Conservation (phyloP, 108 stramenopile species). For the Asterionellopsis glacialis region DNA sequence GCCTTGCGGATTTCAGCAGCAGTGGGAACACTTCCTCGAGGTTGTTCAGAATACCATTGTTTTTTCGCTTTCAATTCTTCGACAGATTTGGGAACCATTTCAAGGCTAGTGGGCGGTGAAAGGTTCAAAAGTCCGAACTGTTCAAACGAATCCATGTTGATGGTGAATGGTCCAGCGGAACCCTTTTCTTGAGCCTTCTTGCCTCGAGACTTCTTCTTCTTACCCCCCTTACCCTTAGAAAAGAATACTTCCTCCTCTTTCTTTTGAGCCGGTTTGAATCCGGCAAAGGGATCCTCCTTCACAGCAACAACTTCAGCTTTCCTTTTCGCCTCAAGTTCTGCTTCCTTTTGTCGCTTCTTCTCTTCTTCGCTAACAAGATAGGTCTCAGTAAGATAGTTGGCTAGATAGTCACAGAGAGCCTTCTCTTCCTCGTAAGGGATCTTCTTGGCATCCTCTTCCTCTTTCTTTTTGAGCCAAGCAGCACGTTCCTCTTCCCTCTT, state of each 20-base stretch:
- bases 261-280: slow-evolving; percentile 64
- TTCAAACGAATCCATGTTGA: slow-evolving; percentile 81
- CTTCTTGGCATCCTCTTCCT: slow-evolving; percentile 94
- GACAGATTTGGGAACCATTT: slow-evolving; percentile 70
- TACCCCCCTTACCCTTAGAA: slow-evolving; percentile 65
- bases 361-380: slow-evolving; percentile 41
- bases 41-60: slow-evolving; percentile 89
- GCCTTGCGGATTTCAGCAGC: slow-evolving; percentile 85
- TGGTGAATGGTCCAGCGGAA: slow-evolving; percentile 55
- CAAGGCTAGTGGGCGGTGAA: slow-evolving; percentile 72
- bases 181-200: slow-evolving; percentile 50
- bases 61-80: slow-evolving; percentile 89
- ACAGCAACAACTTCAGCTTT: slow-evolving; percentile 58
- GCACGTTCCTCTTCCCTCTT: slow-evolving; percentile 81
- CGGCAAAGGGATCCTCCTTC: slow-evolving; percentile 85
- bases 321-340: slow-evolving; percentile 43
- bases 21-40: slow-evolving; percentile 86
- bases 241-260: slow-evolving; percentile 71
- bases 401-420: slow-evolving; percentile 92
- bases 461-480: slow-evolving; percentile 74
- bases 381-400: slow-evolving; percentile 75
- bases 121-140: slow-evolving; percentile 79
- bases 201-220: slow-evolving; percentile 61
- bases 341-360: slow-evolving; percentile 27
- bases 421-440: slow-evolving; percentile 96